Base-by-base conservation (phyloP, 2,329 filamentous ascomycete species). In the Exophiala sp. region DNA sequence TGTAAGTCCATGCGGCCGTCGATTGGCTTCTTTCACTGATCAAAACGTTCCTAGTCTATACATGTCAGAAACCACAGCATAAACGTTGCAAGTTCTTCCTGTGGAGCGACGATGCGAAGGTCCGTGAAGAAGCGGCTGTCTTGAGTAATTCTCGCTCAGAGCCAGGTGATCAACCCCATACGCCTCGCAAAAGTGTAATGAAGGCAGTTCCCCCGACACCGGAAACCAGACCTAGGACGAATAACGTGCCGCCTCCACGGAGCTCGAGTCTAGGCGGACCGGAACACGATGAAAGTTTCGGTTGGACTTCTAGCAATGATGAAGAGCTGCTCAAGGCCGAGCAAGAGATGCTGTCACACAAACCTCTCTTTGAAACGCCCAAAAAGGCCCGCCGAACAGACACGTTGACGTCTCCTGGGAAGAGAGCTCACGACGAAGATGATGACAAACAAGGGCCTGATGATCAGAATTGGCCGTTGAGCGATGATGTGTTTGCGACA, bases 61-160 rank as follows among this genome's bases (percentile, higher is more conserved):
- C 73, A 2, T 83, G 80, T 59, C 76, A 80, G 57, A 71, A 73
- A 58, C 65, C 68, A 27, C 66, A 70, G 45, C 60, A 66, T 2
- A 66, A 72, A 39, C 67, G 71, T 34, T 83, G 80, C 60, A 69
- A 67, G 3, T 82, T 83, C 68, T 83, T 82, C 50, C 68, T 83
- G 0, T 83, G 79, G 80, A 71, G 75, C 11, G 72, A 76, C 46
- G 77, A 81, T 47, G 80, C 80, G 11, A 71, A 76, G 56, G 56
- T 66, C n/a, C 68, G 80, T 16, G 76, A 79, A 62, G 71, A 73
- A 51, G 65, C 64, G 9, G 70, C 71, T 18, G 64, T 79, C 4
- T 60, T 77, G 53, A 71, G 66, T 53, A 78, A 77, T 55, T 72
- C 73, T 19, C 65, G 68, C 45, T 72, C 70, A 2, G 77, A 80